These are phyloP conservation scores for Dactylonectria macrodidyma DNA, from an alignment of 2,329 filamentous ascomycete genomes.

Conservation along the genomic window DNA sequence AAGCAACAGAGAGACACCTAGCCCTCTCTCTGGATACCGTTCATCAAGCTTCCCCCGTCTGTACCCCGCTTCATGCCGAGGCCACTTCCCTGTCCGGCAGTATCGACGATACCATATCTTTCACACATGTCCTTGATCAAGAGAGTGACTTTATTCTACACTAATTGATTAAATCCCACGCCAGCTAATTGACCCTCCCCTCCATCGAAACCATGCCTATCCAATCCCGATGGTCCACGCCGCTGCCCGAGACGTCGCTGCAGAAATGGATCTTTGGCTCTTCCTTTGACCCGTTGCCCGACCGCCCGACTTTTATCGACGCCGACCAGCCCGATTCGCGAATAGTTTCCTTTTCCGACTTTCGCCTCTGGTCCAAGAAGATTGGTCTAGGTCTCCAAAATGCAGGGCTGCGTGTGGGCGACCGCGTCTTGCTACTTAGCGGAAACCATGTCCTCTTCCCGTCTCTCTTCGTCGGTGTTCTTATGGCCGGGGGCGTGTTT, in stretches of 20 bases:
- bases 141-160: background rate
- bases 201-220: background rate
- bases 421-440: constrained; percentile 81
- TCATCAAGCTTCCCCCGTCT: background rate
- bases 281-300: constrained; percentile 56
- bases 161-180: background rate
- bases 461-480: constrained; percentile 76
- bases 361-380: constrained; percentile 79
- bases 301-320: constrained; percentile 70
- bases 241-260: constrained; percentile 53
- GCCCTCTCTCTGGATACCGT: background rate
- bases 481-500: constrained; percentile 85
- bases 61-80: background rate
- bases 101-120: background rate
- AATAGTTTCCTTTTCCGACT: constrained; percentile 73
- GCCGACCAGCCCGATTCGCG: constrained; percentile 77
- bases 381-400: constrained; percentile 77
- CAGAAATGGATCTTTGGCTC: constrained; percentile 70
- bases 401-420: constrained; percentile 75
- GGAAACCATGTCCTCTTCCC: constrained; percentile 84
- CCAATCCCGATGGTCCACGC: background rate
- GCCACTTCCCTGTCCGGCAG: background rate
- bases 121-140: background rate
- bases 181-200: background rate
- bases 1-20: background rate